Conservation (phyloP, 768 basidiomycete species). For the Paxillus rubicundulus region DNA sequence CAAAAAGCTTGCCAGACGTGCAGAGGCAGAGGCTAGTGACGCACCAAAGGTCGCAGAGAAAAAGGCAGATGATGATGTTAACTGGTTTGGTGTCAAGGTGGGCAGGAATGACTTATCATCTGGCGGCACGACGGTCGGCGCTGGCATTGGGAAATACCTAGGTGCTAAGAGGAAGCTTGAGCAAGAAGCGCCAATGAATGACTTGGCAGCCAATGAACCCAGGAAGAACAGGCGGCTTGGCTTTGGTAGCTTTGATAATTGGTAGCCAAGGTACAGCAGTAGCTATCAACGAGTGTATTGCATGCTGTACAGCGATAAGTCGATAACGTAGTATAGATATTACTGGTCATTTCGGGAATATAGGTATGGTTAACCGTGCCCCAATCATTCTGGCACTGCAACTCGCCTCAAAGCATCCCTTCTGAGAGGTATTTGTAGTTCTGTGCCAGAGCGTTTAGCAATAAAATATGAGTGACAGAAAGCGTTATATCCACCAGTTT, state of each 20-base stretch:
- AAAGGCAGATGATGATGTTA: constrained; percentile 64
- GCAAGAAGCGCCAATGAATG: constrained; percentile 17
- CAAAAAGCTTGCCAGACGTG: constrained; percentile 61
- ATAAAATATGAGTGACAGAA: background rate
- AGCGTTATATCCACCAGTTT: constrained; percentile 23
- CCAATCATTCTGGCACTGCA: constrained; percentile 23
- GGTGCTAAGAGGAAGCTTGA: constrained; percentile 48
- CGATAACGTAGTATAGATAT: constrained; percentile 9
- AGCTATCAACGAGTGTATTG: background rate
- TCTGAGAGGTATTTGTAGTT: background rate
- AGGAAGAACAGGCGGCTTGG: constrained; percentile 84
- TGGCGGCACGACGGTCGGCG: constrained; percentile 28
- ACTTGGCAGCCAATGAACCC: constrained; percentile 39
- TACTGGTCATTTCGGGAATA: background rate
- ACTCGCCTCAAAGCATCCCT: constrained; percentile 9
- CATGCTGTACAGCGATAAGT: constrained; percentile 12
- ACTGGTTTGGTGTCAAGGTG: constrained; percentile 90
- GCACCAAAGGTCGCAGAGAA: constrained; percentile 40
- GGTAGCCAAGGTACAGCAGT: constrained; percentile 42
- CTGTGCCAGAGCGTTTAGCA: constrained; percentile 9
- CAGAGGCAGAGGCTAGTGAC: constrained; percentile 37
- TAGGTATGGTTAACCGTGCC: background rate
- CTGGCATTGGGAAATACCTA: constrained; percentile 79
- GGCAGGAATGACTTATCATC: constrained; percentile 43
- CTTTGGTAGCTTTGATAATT: constrained; percentile 88